Percentiles rank a stretch among this genome's conserved stretches.
Conservation (phyloP, 306 rosid genomes). For the Canavalia ensiformis region DNA sequence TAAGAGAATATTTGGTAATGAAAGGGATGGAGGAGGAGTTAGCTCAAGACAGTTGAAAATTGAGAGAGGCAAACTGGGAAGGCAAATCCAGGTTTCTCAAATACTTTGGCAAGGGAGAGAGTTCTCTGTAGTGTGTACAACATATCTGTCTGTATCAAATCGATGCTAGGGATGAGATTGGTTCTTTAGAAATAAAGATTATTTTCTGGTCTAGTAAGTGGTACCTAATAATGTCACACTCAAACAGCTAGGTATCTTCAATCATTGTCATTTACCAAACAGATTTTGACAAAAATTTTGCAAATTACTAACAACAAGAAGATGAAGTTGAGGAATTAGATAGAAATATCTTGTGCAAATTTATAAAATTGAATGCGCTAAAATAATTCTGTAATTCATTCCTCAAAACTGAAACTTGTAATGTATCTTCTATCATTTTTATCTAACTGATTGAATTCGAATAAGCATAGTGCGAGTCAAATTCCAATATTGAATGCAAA, state of each 20-base stretch:
- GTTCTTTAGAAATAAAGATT: background rate
- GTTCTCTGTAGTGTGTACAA: background rate
- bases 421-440: background rate
- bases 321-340: background rate
- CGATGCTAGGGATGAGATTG: background rate
- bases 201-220: background rate
- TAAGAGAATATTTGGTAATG: background rate
- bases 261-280: background rate
- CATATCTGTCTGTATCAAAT: background rate
- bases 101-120: background rate
- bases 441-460: background rate
- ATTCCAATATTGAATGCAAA: constrained; percentile 7
- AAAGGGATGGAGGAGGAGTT: background rate
- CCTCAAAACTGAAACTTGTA: background rate
- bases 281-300: background rate
- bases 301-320: background rate
- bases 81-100: background rate
- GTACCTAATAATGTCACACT: background rate
- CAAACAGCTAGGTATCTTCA: constrained; percentile 6
- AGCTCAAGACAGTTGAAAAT: background rate
- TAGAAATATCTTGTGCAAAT: background rate
- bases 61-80: background rate
- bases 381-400: background rate
- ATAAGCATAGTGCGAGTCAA: background rate
- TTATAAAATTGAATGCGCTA: background rate